Conservation (phyloP, 2,329 filamentous ascomycete species). For the Magnaporthiopsis rhizophila region DNA sequence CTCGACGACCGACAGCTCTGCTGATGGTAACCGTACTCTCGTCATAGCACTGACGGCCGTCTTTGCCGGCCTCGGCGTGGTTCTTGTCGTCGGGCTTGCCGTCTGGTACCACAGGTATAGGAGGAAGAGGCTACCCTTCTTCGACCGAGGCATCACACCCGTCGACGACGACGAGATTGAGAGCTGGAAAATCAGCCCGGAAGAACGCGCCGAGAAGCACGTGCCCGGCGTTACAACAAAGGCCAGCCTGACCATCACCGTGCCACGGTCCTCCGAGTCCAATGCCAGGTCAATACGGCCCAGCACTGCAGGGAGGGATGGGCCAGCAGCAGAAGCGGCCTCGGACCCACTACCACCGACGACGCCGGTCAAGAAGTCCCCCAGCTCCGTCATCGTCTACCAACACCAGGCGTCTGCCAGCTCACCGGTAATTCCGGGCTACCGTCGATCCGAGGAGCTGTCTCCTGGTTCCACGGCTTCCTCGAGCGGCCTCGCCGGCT, state of each 20-base stretch:
- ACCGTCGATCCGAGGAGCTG: slow-evolving; percentile 28
- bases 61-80: slow-evolving; percentile 36
- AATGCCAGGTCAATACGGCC: not conserved
- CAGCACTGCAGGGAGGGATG: slow-evolving; percentile 7
- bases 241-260: slow-evolving; percentile 13
- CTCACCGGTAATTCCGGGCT: slow-evolving; percentile 41
- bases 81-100: slow-evolving; percentile 29
- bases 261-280: not conserved
- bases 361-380: slow-evolving; percentile 25
- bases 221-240: not conserved
- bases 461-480: slow-evolving; percentile 22
- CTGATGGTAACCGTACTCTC: slow-evolving; percentile 25
- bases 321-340: slow-evolving; percentile 6
- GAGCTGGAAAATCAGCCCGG: slow-evolving; percentile 45
- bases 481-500: slow-evolving; percentile 10
- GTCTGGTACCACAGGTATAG: slow-evolving; percentile 32
- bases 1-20: not conserved
- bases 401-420: slow-evolving; percentile 29
- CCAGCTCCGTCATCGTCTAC: slow-evolving; percentile 16
- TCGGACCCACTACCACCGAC: not conserved
- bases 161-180: slow-evolving; percentile 60
- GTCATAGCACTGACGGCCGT: slow-evolving; percentile 44
- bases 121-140: slow-evolving; percentile 30
- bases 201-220: slow-evolving; percentile 10
- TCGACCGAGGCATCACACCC: slow-evolving; percentile 49